phyloP scores from a whole-genome alignment of 345 rosid genomes.

The Eucalyptus camaldulensis region DNA sequence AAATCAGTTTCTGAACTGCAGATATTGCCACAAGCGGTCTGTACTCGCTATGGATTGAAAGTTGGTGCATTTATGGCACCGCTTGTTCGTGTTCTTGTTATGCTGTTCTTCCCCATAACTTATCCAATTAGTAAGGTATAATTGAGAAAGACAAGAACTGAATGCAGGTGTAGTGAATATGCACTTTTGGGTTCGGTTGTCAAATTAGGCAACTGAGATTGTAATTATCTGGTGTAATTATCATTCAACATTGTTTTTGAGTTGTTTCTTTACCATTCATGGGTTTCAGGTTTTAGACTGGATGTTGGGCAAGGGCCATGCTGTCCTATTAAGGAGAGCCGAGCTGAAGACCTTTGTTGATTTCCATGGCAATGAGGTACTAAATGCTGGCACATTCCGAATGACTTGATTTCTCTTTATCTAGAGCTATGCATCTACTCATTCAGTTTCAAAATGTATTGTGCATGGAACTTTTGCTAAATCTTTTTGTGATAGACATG shows the following conservation, averaged over 20 bases:
- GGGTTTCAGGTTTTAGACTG: slow-evolving; percentile 68
- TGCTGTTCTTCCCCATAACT: slow-evolving; percentile 67
- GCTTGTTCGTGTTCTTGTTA: slow-evolving; percentile 58
- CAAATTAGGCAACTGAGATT: neutral
- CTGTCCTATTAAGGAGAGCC: slow-evolving; percentile 80
- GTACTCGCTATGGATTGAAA: slow-evolving; percentile 85
- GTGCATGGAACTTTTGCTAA: neutral
- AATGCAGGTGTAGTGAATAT: neutral
- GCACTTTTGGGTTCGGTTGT: neutral
- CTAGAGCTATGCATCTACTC: neutral
- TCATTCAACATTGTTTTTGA: neutral
- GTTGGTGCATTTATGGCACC: slow-evolving; percentile 91
- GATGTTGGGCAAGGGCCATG: slow-evolving; percentile 97
- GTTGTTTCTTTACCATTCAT: neutral
- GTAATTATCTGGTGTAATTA: neutral
- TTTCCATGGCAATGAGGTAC: slow-evolving; percentile 92
- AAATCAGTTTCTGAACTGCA: neutral
- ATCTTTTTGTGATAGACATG: neutral
- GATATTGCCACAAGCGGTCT: slow-evolving; percentile 92
- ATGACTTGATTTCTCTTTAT: neutral
- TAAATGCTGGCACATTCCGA: neutral
- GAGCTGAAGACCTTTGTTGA: slow-evolving; percentile 86
- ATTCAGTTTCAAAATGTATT: neutral
- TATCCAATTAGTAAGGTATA: slow-evolving; percentile 95
- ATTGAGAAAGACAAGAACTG: neutral